phyloP scores from a whole-genome alignment of 495 filamentous ascomycete genomes.

The Xylaria intraflava region DNA sequence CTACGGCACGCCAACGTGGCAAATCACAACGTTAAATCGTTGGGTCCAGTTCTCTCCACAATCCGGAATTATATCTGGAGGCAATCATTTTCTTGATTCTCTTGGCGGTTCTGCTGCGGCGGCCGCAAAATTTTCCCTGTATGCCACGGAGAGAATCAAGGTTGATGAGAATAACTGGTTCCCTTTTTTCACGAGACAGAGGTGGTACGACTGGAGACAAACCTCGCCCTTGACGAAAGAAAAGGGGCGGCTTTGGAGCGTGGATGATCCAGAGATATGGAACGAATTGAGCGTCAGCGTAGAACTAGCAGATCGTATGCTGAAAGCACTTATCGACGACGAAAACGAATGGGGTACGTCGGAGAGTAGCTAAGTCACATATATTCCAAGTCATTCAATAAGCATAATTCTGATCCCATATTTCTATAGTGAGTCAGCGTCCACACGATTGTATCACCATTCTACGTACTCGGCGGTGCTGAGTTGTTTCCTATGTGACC shows the following conservation, averaged over 20 bases:
- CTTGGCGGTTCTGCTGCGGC: not conserved
- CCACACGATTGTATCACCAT: too few relatives aligned
- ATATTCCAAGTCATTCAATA: not conserved
- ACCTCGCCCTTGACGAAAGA: not conserved
- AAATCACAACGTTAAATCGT: not conserved
- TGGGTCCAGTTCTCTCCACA: not conserved
- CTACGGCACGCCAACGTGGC: not conserved
- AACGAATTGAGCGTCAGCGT: not conserved
- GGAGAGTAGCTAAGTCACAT: not conserved
- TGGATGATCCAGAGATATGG: slow-evolving; percentile 1
- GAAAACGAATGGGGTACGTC: not conserved
- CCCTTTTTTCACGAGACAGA: not conserved
- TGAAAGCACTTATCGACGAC: slow-evolving; percentile 3
- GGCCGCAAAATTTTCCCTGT: not conserved
- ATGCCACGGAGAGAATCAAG: not conserved
- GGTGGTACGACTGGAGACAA: slow-evolving; percentile 4
- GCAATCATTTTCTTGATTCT: not conserved
- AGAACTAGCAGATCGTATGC: not conserved
- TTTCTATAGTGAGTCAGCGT: not conserved
- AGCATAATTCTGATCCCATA: not conserved
- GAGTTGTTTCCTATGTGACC: not conserved
- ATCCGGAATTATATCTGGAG: not conserved
- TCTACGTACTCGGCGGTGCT: not conserved
- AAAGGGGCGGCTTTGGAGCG: not conserved
- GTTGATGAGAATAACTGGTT: not conserved